Evolutionary conservation across 192 early-diverging fungal species (phyloP).

Genomic region (Pilaira anomala): DNA sequence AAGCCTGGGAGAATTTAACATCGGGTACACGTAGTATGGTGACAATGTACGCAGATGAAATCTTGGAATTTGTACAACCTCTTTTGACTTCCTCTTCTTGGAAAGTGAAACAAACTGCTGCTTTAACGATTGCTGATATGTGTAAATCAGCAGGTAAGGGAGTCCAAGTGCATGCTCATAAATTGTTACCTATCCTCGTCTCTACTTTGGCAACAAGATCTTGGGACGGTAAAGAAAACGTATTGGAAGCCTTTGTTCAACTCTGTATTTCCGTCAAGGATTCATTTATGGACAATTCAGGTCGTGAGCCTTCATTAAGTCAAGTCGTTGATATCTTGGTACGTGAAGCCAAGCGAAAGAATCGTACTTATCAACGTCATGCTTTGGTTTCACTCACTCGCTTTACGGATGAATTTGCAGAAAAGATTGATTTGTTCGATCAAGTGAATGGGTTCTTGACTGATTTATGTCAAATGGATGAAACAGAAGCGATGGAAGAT

Average conservation of each 20-base stretch:
- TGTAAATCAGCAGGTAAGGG: slow-evolving; percentile 48
- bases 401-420: slow-evolving; percentile 56
- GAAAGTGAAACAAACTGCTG: slow-evolving; percentile 76
- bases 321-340: slow-evolving; percentile 54
- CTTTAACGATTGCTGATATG: slow-evolving; percentile 59
- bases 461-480: slow-evolving; percentile 40
- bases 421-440: slow-evolving; percentile 50
- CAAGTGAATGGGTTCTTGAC: slow-evolving; percentile 59
- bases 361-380: slow-evolving; percentile 64
- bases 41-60: slow-evolving; percentile 61
- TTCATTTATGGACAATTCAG: slow-evolving; percentile 41
- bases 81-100: slow-evolving; percentile 67
- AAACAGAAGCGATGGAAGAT: slow-evolving; percentile 46
- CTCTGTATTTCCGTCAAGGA: slow-evolving; percentile 52
- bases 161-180: slow-evolving; percentile 43
- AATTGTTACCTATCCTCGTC: slow-evolving; percentile 58
- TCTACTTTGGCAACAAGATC: slow-evolving; percentile 64
- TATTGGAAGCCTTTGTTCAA: slow-evolving; percentile 60
- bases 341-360: slow-evolving; percentile 74
- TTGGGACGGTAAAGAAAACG: slow-evolving; percentile 80
- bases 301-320: slow-evolving; percentile 29
- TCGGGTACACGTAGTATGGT: slow-evolving; percentile 61
- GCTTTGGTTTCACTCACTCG: slow-evolving; percentile 60
- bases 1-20: slow-evolving; percentile 75
- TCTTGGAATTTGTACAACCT: slow-evolving; percentile 50